These are phyloP conservation scores for Dryadomyces quercivorus DNA, from an alignment of 2,329 filamentous ascomycete species.

Conservation along the genomic window DNA sequence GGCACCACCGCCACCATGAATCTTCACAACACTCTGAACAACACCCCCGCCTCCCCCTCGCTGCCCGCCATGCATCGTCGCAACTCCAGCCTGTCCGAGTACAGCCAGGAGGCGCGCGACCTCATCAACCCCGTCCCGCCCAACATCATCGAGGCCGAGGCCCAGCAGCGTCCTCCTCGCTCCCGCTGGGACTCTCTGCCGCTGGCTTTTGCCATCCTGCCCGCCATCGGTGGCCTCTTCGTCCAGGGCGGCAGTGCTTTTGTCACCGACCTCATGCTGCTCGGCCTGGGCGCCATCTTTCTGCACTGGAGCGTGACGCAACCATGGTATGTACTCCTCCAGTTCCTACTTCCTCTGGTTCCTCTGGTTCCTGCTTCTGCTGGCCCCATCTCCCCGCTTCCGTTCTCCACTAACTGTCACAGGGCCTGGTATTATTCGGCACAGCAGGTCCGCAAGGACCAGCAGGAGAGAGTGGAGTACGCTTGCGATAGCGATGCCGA, in stretches of 20 bases:
- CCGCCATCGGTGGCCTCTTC: slow-evolving; percentile 71
- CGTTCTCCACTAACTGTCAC: neutral
- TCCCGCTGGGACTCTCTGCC: slow-evolving; percentile 72
- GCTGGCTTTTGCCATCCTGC: slow-evolving; percentile 70
- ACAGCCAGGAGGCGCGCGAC: slow-evolving; percentile 59
- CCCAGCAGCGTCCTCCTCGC: slow-evolving; percentile 35
- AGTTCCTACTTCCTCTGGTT: neutral
- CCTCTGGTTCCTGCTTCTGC: neutral
- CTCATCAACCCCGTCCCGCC: slow-evolving; percentile 44
- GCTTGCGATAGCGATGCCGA: slow-evolving; percentile 28
- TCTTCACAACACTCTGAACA: neutral
- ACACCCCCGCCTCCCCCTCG: neutral
- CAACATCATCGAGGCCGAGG: slow-evolving; percentile 19
- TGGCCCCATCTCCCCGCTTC: too few species aligned
- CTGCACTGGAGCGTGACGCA: slow-evolving; percentile 85
- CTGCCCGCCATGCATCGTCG: slow-evolving; percentile 13
- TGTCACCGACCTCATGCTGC: slow-evolving; percentile 72
- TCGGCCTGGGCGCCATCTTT: slow-evolving; percentile 72
- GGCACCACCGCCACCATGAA: neutral
- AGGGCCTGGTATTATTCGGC: slow-evolving; percentile 67
- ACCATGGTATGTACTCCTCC: slow-evolving; percentile 55
- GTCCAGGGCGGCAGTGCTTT: slow-evolving; percentile 76
- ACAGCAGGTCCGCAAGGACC: slow-evolving; percentile 45
- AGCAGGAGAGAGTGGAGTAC: slow-evolving; percentile 29
- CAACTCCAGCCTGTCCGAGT: slow-evolving; percentile 62